Base-by-base conservation (phyloP, 2,329 filamentous ascomycete genomes). In the Onygenales sp. region DNA sequence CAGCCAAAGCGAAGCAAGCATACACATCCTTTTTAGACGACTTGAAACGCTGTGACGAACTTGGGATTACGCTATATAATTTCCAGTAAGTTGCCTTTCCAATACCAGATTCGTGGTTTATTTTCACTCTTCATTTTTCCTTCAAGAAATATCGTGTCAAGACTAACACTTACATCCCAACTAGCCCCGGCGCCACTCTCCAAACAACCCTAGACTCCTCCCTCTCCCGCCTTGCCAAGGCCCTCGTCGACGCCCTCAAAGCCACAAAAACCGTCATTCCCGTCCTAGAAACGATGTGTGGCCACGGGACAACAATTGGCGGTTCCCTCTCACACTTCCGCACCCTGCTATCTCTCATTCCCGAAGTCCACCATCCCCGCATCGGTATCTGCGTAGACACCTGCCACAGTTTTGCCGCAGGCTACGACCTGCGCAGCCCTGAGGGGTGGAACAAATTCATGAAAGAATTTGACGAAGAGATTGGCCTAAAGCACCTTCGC, bases 341-440 rank as follows among this genome's bases (percentile, higher is more conserved):
- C 10, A 87, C 90, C 63, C 88, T 96, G 58, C 94, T 98, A 60
- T 79, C 79, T 11, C 76, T 83, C 7, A 81, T 97, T 27, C 71
- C 72, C 0, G 58, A 67, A n/a, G 80, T 90, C 21, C 83, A 95
- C 67, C 94, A 95, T 72, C 69, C 75, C 43, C 83, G 93, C 34
- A 85, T 98, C 2, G 93, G 92, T 45, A 90, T 98, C 14, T 98
- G 93, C 69, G 83, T 98, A 53, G 93, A 98, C 67, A 98, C 93
- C 0, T 98, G 93, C 71, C 93, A 98, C 70, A 84, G 90, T 54
- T 97, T 97, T 69, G 92, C 92, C 0, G 91, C 88, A 0, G 93
- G 93, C 5, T 93, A 97, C 67, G 93, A 98, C 67, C 71, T 98
- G 34, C 82, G 89, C 51, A 83, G 85, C 0, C 85, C 88, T 0